Evolutionary conservation across 2,329 filamentous ascomycete species (phyloP).

Genomic region (Microdochium trichocladiopsis): DNA sequence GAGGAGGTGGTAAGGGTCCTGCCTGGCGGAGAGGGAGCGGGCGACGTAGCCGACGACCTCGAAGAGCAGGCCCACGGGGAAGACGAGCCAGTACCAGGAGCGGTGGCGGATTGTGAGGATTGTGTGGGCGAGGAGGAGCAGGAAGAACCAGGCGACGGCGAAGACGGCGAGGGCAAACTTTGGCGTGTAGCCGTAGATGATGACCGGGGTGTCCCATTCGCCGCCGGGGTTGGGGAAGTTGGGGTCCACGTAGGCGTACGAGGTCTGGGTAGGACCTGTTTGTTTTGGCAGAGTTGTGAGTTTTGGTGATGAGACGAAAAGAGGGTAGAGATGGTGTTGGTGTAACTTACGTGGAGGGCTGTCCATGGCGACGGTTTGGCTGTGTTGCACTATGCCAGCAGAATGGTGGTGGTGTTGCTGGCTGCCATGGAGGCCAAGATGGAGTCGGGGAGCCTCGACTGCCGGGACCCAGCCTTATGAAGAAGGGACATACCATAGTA

Average conservation of each 20-base stretch:
- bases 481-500: too few species aligned
- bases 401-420: background rate
- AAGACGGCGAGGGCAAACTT: constrained; percentile 34
- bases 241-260: constrained; percentile 38
- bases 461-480: background rate
- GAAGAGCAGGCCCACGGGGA: constrained; percentile 35
- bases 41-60: constrained; percentile 44
- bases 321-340: background rate
- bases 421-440: background rate
- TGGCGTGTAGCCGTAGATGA: constrained; percentile 44
- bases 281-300: background rate
- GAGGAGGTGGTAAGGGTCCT: constrained; percentile 43
- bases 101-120: constrained; percentile 26
- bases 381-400: background rate
- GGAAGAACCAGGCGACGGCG: constrained; percentile 33
- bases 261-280: background rate
- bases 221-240: constrained; percentile 41
- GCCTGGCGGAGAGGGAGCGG: constrained; percentile 36
- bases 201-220: constrained; percentile 36
- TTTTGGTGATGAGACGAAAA: background rate
- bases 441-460: background rate
- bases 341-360: background rate
- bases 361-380: background rate
- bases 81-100: constrained; percentile 38
- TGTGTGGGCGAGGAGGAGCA: constrained; percentile 30